Evolutionary conservation across 176 grass and related monocot genomes (phyloP).

Genomic region (Ensete glaucum): DNA sequence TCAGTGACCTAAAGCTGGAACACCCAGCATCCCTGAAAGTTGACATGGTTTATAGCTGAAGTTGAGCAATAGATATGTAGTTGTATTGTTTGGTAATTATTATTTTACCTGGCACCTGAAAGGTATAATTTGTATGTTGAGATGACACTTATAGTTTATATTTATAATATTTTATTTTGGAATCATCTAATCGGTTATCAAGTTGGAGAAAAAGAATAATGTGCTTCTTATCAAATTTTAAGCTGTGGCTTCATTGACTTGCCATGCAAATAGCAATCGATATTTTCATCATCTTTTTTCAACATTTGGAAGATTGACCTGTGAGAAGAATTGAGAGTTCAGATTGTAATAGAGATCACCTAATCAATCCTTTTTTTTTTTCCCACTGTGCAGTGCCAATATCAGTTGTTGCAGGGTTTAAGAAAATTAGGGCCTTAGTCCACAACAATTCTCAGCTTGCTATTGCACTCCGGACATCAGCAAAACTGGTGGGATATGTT

Average conservation of each 20-base stretch:
- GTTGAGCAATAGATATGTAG: neutral
- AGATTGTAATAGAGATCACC: no score
- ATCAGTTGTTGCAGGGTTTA: constrained; percentile 75
- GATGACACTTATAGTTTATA: neutral
- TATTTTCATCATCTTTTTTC: no score
- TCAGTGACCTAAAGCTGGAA: no score
- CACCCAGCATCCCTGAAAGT: neutral
- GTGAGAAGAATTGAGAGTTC: no score
- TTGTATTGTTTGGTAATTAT: neutral
- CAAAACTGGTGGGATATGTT: constrained; percentile 64
- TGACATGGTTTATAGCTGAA: neutral
- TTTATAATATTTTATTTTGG: neutral
- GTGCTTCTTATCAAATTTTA: no score
- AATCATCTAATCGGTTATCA: no score
- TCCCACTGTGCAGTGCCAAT: constrained; percentile 74
- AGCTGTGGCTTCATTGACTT: no score
- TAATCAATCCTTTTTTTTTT: neutral
- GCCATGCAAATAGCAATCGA: no score
- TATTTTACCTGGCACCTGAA: neutral
- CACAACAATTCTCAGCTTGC: constrained; percentile 72
- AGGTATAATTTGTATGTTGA: neutral
- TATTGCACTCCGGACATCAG: constrained; percentile 79
- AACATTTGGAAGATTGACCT: no score
- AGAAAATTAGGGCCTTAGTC: constrained; percentile 95
- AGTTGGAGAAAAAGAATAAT: no score